These are phyloP conservation scores for Pseudogymnoascus sp. DNA, from an alignment of 2,329 filamentous ascomycete species.

Conservation along the genomic window DNA sequence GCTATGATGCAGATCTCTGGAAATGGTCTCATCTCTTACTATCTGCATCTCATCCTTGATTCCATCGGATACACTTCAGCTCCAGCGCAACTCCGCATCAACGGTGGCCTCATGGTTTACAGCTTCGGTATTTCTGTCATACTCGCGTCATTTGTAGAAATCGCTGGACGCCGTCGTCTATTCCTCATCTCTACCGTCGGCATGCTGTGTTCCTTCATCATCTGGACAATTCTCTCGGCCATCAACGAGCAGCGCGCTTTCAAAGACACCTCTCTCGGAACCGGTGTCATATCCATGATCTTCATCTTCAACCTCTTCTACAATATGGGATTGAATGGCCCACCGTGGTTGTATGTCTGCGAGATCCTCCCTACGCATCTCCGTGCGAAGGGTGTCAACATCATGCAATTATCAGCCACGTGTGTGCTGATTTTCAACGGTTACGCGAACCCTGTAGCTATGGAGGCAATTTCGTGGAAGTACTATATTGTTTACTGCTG, in stretches of 20 bases:
- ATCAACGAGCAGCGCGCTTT: constrained; percentile 15
- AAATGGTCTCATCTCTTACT: constrained; percentile 22
- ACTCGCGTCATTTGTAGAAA: constrained; percentile 17
- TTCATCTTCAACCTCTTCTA: constrained; percentile 28
- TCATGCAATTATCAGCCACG: constrained; percentile 22
- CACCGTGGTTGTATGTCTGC: neutral
- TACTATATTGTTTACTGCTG: constrained; percentile 21
- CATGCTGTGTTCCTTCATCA: constrained; percentile 30
- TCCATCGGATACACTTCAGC: constrained; percentile 19
- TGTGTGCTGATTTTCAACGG: constrained; percentile 32
- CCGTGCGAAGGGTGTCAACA: neutral
- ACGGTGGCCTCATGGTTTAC: constrained; percentile 21
- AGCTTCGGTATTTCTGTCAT: constrained; percentile 12
- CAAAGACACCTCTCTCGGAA: constrained; percentile 20
- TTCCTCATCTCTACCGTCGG: constrained; percentile 16
- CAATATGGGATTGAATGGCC: neutral
- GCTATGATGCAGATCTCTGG: constrained; percentile 20
- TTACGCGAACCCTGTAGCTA: constrained; percentile 36
- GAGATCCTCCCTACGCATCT: neutral
- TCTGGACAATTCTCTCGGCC: constrained; percentile 19
- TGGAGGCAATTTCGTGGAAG: constrained; percentile 29
- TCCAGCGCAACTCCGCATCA: constrained; percentile 19
- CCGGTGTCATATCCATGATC: constrained; percentile 31
- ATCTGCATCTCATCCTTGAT: constrained; percentile 20
- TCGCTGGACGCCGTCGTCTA: constrained; percentile 20